phyloP scores from a whole-genome alignment of 345 rosid genomes.

The Populus ilicifolia region DNA sequence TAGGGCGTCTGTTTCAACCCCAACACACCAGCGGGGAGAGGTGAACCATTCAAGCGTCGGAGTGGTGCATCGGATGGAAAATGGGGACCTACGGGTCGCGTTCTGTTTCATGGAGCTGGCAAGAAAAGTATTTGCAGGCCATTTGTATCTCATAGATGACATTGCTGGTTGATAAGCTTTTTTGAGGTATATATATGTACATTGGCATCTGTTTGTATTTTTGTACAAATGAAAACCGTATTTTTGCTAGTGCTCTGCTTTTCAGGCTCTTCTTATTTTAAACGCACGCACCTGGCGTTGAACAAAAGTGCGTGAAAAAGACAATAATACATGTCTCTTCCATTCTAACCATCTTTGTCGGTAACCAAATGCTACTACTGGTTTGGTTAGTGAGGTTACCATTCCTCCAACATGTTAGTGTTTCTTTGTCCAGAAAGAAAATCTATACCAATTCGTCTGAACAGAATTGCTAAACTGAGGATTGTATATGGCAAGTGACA shows the following conservation, averaged over 20 bases:
- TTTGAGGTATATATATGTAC: constrained; percentile 32
- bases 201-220: constrained; percentile 16
- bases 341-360: too few species aligned
- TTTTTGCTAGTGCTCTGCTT: neutral
- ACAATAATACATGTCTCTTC: too few species aligned
- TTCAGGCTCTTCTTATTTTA: neutral
- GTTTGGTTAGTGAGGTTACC: too few species aligned
- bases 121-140: constrained; percentile 17
- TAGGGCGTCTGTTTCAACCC: constrained; percentile 54
- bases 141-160: constrained; percentile 26
- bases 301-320: neutral
- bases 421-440: too few species aligned
- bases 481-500: too few species aligned
- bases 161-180: constrained; percentile 22
- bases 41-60: constrained; percentile 86
- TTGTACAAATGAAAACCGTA: constrained; percentile 26
- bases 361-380: too few species aligned
- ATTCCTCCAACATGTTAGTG: too few species aligned
- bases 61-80: constrained; percentile 81
- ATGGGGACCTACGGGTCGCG: constrained; percentile 71
- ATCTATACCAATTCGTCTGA: too few species aligned
- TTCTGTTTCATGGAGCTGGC: constrained; percentile 67
- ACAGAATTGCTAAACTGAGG: too few species aligned
- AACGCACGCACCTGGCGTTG: neutral
- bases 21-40: constrained; percentile 94